Evolutionary conservation across 805 yeast genomes (phyloP).

Genomic region (Candida maesae): DNA sequence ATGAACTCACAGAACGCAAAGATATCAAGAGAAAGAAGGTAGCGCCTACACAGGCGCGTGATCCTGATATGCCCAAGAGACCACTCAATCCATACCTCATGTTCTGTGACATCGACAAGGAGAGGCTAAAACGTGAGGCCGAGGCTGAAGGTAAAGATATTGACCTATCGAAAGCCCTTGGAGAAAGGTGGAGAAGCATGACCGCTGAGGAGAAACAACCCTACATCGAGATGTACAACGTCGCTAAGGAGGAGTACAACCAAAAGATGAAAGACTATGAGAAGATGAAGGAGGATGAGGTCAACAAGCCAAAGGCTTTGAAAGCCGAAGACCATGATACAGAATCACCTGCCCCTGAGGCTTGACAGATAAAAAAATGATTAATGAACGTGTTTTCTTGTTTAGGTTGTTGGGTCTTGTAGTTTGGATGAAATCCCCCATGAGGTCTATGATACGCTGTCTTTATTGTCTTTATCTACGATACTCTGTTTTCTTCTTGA

Average conservation of each 20-base stretch:
- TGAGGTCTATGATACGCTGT: too few species aligned
- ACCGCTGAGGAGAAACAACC: slow-evolving; percentile 67
- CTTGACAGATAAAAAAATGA: background rate
- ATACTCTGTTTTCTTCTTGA: too few species aligned
- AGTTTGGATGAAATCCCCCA: too few species aligned
- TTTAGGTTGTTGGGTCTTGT: too few species aligned
- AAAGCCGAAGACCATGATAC: slow-evolving; percentile 8
- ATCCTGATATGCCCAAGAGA: slow-evolving; percentile 82
- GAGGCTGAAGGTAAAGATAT: slow-evolving; percentile 49
- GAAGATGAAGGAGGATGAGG: slow-evolving; percentile 59
- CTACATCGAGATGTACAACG: slow-evolving; percentile 70
- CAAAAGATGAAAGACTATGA: slow-evolving; percentile 62
- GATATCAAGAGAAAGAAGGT: slow-evolving; percentile 17
- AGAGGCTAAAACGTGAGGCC: slow-evolving; percentile 55
- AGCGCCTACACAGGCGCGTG: slow-evolving; percentile 42
- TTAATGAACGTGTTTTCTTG: background rate
- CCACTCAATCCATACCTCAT: slow-evolving; percentile 88
- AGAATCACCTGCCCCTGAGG: slow-evolving; percentile 11
- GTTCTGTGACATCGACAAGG: slow-evolving; percentile 82
- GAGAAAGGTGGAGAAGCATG: slow-evolving; percentile 82
- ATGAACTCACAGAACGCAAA: slow-evolving; percentile 24
- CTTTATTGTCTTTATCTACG: too few species aligned
- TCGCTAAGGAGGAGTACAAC: slow-evolving; percentile 72
- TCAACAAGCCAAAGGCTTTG: slow-evolving; percentile 15
- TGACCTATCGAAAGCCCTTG: slow-evolving; percentile 73